Evolutionary conservation across 2,329 filamentous ascomycete genomes (phyloP), one percentile per base, ranked within the genome.

Genomic region (Fusarium pininemorale): DNA sequence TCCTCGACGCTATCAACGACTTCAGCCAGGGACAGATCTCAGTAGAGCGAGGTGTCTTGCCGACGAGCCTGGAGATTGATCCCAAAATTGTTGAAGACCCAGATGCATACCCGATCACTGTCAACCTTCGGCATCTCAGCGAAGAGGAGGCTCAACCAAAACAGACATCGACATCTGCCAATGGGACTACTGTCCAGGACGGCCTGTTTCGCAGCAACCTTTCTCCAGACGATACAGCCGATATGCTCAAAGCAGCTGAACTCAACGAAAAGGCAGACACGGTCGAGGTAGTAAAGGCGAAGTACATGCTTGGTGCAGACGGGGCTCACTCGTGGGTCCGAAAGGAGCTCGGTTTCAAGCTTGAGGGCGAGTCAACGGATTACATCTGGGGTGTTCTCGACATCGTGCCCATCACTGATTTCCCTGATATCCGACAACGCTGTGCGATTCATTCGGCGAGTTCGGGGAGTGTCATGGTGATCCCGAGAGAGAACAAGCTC

Each of bases 251-350:
- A 35, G 84, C n/a, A 74, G 41, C 77, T 18, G 66, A 80, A 65
- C 37, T 74, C 32, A 66, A 72, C 61, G 55, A 62, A 64, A 72
- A 79, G 53, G 64, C 65, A 1, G 75, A 75, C 13, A 45, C 20
- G 1, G n/a, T 55, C 10, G 82, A 84, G 51, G 70, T 75, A 7
- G 75, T 84, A 7, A 74, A 78, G 22, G 82, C 82, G 22, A 84
- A 91, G 77, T 94, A 92, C 70, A 84, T 94, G 37, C 85, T 94
- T 8, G 92, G 91, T 1, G 91, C 89, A 50, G 92, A 93, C 71
- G 92, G 92, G 0, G 91, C 92, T 0, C 90, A 91, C 75, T 90
- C 87, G 63, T 93, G 90, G 90, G 90, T 89, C 0, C 83, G 91
- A 44, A 84, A 86, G 61, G 85, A 89, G 62, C 82, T 93, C 3